Base-by-base conservation (phyloP, 192 early-diverging fungal species). In the Gamsiella multidivaricata region DNA sequence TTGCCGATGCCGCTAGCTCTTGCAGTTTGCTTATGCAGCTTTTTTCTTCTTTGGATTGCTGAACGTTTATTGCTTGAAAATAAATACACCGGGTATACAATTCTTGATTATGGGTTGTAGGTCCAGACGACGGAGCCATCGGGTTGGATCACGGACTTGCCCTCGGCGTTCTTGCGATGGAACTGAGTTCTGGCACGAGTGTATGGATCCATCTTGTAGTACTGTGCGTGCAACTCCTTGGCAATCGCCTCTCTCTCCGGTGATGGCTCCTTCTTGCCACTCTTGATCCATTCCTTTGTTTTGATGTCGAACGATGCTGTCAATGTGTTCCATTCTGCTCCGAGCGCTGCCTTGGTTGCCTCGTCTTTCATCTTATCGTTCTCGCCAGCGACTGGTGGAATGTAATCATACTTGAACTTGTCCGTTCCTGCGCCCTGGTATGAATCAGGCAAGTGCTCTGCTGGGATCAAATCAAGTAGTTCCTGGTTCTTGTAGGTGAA, bases 401-500 rank as follows among this genome's bases (percentile, higher is more conserved):
- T 59, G 60, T 90, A 93, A 51, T 84, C 26, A 73, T 88, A 93
- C 33, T 45, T 41, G 76, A 70, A 90, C 31, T 72, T 33, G 26
- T 86, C 80, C 22, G 68, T 65, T 29, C 94, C n/a, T n/a, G n/a
- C 95, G 26, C 91, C 89, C 0, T 81, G 53, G 14, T 91, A 82
- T 39, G 68, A 82, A 12, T 56, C 56, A 14, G 91, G 90, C 39
- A 97, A 55, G 45, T 88, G 64, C 23, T 82, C 73, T 3, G 81
- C 71, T 14, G 85, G 84, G 53, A 97, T 93, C 29, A 85, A 91
- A 22, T 88, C 65, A 3, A 64, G 59, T 34, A 95, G 56, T n/a
- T 94, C 89, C 42, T 92, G 84, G 28, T 85, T 36, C 17, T 56
- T 68, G 10, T 88, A 85, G 18, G 89, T 86, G 79, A 97, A 97